These are phyloP conservation scores for Phoma sp. DNA, from an alignment of 2,329 filamentous ascomycete genomes.

Conservation along the genomic window DNA sequence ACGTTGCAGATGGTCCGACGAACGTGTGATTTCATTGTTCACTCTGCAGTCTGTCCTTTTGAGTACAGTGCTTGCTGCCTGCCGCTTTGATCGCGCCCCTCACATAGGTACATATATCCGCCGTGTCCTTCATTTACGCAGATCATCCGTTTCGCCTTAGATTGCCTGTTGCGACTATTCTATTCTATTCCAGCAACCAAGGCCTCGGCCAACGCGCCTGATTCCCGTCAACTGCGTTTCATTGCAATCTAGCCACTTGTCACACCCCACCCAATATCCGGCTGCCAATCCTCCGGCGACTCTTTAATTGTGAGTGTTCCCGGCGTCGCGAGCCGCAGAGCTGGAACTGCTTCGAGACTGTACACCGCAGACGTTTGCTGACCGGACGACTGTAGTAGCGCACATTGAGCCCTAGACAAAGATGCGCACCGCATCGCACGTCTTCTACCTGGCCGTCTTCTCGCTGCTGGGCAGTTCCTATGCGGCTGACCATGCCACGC, in stretches of 20 bases:
- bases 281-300: conserved; percentile 14
- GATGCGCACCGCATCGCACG: conserved; percentile 61
- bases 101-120: conserved; percentile 5
- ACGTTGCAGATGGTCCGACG: conserved; percentile 36
- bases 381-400: conserved; percentile 33
- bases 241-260: conserved; percentile 49
- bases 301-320: conserved; percentile 18
- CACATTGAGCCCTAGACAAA: conserved; percentile 14
- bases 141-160: conserved; percentile 18
- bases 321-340: conserved; percentile 7
- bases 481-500: conserved; percentile 45
- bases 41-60: conserved; percentile 21
- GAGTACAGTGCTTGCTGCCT: conserved; percentile 14
- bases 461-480: conserved; percentile 60
- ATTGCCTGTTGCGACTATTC: conserved; percentile 28
- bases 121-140: conserved; percentile 32
- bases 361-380: conserved; percentile 44
- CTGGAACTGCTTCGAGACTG: conserved; percentile 9
- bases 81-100: conserved; percentile 7
- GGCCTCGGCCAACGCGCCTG: conserved; percentile 32
- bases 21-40: conserved; percentile 41
- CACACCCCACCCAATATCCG: conserved; percentile 32
- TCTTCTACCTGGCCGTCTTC: conserved; percentile 69
- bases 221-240: conserved; percentile 29
- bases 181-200: conserved; percentile 8